These are phyloP conservation scores for Acidomyces sp. DNA, from an alignment of 495 filamentous ascomycete species.

Conservation along the genomic window DNA sequence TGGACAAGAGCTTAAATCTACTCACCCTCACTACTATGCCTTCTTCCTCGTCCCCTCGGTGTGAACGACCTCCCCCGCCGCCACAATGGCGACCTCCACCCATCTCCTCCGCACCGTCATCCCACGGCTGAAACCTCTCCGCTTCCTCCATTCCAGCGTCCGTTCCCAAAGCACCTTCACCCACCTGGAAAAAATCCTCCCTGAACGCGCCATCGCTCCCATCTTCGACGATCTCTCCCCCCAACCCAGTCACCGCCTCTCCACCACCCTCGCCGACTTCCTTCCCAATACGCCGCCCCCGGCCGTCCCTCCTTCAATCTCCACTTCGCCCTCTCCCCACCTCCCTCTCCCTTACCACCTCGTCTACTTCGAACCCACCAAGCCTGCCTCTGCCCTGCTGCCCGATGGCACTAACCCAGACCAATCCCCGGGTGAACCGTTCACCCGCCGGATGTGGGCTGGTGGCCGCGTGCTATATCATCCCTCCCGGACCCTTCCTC, in stretches of 20 bases:
- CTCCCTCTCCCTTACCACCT: conserved; percentile 29
- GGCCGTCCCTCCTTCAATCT: conserved; percentile 22
- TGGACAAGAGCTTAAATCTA: no score
- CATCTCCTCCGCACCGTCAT: conserved; percentile 6
- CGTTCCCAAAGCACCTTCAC: conserved; percentile 20
- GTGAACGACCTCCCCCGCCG: no score
- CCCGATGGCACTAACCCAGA: conserved; percentile 33
- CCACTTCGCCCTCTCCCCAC: conserved; percentile 20
- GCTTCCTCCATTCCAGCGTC: no score
- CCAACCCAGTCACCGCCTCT: conserved; percentile 50
- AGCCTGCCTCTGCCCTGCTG: conserved; percentile 20
- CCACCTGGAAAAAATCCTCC: conserved; percentile 20
- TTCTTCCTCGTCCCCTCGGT: no score
- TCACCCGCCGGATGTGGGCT: conserved; percentile 33
- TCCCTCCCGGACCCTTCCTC: conserved; percentile 17
- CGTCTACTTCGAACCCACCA: conserved; percentile 29
- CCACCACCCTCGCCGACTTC: conserved; percentile 47
- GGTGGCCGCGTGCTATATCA: conserved; percentile 27
- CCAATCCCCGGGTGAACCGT: conserved; percentile 29
- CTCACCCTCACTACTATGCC: no score
- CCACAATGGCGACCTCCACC: conserved; percentile 5
- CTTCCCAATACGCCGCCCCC: conserved; percentile 28
- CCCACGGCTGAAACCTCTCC: conserved; percentile 10
- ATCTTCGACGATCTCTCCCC: conserved; percentile 53
- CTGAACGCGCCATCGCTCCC: conserved; percentile 39